Conservation (phyloP, 1,139 yeast species). For the Zhuliangozyma parablackwelliae region DNA sequence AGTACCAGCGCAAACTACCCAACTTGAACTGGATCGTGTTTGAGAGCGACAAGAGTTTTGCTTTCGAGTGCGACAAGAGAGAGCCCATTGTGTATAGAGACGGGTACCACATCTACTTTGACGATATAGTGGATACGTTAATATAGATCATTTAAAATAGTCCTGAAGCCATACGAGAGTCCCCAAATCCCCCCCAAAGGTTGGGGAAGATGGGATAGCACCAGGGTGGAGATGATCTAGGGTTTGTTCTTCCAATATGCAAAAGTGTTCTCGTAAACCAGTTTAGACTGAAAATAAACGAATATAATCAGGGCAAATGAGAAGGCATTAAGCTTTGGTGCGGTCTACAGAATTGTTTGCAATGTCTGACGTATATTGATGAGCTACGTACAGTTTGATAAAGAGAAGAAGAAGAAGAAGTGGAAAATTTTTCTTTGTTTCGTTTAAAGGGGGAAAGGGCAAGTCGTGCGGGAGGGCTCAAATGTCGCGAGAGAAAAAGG, state of each 20-base stretch:
- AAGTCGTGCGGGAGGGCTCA: no score
- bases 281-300: conserved; percentile 50
- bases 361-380: no score
- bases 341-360: not conserved
- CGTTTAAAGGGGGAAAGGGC: no score
- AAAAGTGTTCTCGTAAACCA: conserved; percentile 48
- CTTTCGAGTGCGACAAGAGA: conserved; percentile 7
- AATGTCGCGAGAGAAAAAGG: no score
- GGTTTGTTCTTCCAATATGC: conserved; percentile 34
- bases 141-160: conserved; percentile 40
- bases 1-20: conserved; percentile 8
- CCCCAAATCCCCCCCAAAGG: no score
- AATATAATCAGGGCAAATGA: conserved; percentile 49
- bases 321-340: conserved; percentile 46
- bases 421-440: not conserved
- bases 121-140: conserved; percentile 5
- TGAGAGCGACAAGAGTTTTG: conserved; percentile 6
- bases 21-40: conserved; percentile 9
- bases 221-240: conserved; percentile 51
- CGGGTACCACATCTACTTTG: conserved; percentile 9
- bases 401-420: no score
- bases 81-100: conserved; percentile 9
- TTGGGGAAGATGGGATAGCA: conserved; percentile 13
- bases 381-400: no score
- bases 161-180: conserved; percentile 29